phyloP scores from a whole-genome alignment of 805 yeast genomes.

The Debaryomyces tyrocola region DNA sequence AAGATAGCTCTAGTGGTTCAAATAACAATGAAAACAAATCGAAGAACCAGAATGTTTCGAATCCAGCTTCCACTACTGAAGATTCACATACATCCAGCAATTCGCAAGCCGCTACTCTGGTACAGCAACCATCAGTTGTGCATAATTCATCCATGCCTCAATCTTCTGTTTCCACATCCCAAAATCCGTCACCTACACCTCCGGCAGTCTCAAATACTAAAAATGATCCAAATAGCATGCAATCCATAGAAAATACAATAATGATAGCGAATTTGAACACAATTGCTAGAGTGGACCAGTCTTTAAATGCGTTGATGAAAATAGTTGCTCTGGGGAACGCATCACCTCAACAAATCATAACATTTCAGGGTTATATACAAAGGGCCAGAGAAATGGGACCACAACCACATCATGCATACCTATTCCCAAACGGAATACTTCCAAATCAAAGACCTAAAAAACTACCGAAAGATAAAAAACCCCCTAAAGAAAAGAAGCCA shows the following conservation, averaged over 20 bases:
- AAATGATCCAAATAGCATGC: slow-evolving; percentile 41
- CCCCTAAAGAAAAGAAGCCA: slow-evolving; percentile 15
- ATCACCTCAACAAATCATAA: slow-evolving; percentile 63
- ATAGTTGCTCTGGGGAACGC: slow-evolving; percentile 86
- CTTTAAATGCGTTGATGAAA: slow-evolving; percentile 72
- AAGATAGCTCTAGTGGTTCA: background rate
- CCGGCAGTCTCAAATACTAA: slow-evolving; percentile 16
- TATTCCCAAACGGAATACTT: slow-evolving; percentile 17
- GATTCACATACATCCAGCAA: too few species aligned
- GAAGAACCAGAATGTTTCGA: too few species aligned
- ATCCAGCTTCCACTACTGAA: background rate
- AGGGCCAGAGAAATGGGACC: slow-evolving; percentile 77
- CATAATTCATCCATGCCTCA: too few species aligned
- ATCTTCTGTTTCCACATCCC: background rate
- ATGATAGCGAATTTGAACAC: slow-evolving; percentile 85
- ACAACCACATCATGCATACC: slow-evolving; percentile 40
- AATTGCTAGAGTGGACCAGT: slow-evolving; percentile 72
- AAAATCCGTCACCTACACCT: background rate
- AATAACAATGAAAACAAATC: too few species aligned
- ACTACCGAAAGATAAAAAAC: slow-evolving; percentile 19
- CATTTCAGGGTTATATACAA: slow-evolving; percentile 78
- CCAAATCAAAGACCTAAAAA: slow-evolving; percentile 15
- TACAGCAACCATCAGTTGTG: too few species aligned
- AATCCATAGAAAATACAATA: slow-evolving; percentile 65
- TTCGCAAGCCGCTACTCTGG: too few species aligned